Percentiles rank a stretch among this genome's conserved stretches.
These are phyloP conservation scores for Fusarium sp. DNA, from an alignment of 2,329 filamentous ascomycete species.

Conservation along the genomic window DNA sequence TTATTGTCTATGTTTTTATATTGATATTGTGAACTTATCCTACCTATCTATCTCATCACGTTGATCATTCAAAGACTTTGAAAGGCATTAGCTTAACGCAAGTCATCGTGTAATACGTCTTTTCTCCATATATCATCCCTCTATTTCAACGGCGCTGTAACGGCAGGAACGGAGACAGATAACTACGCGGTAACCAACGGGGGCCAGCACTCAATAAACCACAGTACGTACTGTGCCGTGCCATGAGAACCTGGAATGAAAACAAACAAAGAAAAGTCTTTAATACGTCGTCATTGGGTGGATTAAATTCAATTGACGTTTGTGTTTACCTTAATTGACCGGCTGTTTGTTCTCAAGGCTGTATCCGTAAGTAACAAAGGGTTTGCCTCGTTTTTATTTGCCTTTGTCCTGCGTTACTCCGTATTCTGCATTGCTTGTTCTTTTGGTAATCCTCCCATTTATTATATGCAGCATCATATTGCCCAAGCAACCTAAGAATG, in stretches of 20 bases:
- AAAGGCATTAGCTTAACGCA: constrained; percentile 2
- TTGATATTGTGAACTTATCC: neutral
- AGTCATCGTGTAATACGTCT: constrained; percentile 11
- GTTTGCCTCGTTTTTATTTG: constrained; percentile 10
- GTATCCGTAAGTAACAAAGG: neutral
- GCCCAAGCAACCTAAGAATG: constrained; percentile 26
- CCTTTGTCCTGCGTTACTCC: neutral
- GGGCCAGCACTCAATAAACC: constrained; percentile 25
- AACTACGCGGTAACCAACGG: constrained; percentile 31
- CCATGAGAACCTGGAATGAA: constrained; percentile 11
- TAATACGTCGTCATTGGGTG: constrained; percentile 5
- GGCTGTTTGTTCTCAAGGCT: constrained; percentile 12
- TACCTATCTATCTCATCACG: constrained; percentile 8
- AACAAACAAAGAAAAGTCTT: constrained; percentile 14
- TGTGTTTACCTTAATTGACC: constrained; percentile 25
- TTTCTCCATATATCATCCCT: constrained; percentile 9
- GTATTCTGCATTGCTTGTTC: neutral
- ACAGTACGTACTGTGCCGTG: constrained; percentile 8
- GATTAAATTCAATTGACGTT: no score
- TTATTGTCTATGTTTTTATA: neutral
- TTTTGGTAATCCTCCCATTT: constrained; percentile 11
- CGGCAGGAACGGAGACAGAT: constrained; percentile 22
- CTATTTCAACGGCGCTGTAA: constrained; percentile 28
- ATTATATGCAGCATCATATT: constrained; percentile 19
- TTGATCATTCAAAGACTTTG: constrained; percentile 3